Evolutionary conservation across 108 stramenopile genomes (phyloP).

Genomic region (Skeletonema potamos): DNA sequence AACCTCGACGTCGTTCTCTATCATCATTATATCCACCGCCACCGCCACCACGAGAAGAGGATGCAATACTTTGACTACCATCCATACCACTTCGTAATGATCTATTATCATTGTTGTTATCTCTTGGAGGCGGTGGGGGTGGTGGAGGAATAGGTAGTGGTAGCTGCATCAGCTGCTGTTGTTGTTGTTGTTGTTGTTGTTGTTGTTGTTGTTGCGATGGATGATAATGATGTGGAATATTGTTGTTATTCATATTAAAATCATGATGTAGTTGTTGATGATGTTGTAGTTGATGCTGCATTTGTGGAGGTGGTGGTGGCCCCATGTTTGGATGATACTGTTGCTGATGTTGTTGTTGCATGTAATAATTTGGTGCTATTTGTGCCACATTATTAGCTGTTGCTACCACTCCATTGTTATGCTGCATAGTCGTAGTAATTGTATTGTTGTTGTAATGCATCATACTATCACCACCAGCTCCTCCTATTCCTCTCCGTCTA

Average conservation of each 20-base stretch:
- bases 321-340: slow-evolving; percentile 1
- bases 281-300: too few relatives aligned
- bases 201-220: not conserved
- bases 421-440: not conserved
- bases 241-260: not conserved
- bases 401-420: not conserved
- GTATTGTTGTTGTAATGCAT: not conserved
- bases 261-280: not conserved
- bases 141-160: not conserved
- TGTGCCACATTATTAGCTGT: not conserved
- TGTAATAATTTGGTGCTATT: not conserved
- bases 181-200: not conserved
- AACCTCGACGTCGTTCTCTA: not conserved
- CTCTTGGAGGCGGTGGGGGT: not conserved
- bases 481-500: not conserved
- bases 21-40: not conserved
- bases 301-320: not conserved
- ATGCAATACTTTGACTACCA: not conserved
- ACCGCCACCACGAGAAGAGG: not conserved
- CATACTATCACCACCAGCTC: not conserved
- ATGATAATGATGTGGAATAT: not conserved
- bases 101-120: not conserved
- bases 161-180: too few relatives aligned
- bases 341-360: not conserved
- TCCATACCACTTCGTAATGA: not conserved